Conservation (phyloP, 176 grass and related monocot genomes). For the Carex kokanica region DNA sequence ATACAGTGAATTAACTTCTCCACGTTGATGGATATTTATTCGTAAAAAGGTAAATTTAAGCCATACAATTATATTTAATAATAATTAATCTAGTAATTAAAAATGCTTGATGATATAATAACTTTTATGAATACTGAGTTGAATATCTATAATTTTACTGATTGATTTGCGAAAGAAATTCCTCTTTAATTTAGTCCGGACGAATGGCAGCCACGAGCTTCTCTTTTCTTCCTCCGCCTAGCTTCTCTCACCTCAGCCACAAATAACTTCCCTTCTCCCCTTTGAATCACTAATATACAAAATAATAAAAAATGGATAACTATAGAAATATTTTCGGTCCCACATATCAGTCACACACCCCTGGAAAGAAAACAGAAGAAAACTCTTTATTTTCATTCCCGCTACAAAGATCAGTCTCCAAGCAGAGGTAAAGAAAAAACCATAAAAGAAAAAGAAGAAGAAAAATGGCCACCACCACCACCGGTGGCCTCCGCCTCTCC, state of each 20-base stretch:
- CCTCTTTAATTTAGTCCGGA: no score
- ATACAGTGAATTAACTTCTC: no score
- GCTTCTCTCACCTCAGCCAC: not conserved
- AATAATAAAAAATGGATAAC: not conserved
- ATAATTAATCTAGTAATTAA: no score
- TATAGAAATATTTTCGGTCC: not conserved
- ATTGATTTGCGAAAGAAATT: no score
- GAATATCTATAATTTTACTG: no score
- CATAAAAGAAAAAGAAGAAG: not conserved
- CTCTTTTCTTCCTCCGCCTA: not conserved
- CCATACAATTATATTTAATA: no score
- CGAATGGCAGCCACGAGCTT: no score
- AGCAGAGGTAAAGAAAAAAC: not conserved
- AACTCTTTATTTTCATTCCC: not conserved
- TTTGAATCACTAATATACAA: not conserved
- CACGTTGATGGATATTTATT: no score
- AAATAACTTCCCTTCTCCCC: not conserved
- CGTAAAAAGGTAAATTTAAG: no score
- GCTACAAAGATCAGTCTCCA: not conserved
- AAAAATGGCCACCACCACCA: conserved; percentile 19
- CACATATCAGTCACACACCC: conserved; percentile 1
- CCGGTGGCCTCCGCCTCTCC: conserved; percentile 22
- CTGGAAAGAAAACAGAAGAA: not conserved
- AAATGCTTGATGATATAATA: no score
- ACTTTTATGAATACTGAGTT: no score